These are phyloP conservation scores for Luzula sylvatica DNA, from an alignment of 176 grass and related monocot species.

Conservation along the genomic window DNA sequence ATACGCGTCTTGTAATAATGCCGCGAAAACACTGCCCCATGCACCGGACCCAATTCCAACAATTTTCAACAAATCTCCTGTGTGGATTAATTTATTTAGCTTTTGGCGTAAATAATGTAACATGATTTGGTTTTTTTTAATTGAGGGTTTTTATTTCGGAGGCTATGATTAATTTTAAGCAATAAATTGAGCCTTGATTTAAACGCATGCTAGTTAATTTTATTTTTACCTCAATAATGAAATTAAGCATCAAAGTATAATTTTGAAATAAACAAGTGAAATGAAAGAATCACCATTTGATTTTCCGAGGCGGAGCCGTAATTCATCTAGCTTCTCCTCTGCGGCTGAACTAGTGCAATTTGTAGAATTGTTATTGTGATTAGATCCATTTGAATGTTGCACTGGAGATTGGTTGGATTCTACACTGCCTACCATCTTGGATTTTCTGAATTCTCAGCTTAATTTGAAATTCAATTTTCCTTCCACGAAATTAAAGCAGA, in stretches of 20 bases:
- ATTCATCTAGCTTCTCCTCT: conserved; percentile 73
- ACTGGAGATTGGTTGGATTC: conserved; percentile 7
- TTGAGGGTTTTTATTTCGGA: neutral
- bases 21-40: conserved; percentile 92
- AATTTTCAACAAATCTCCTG: conserved; percentile 80
- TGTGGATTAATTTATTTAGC: neutral
- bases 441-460: neutral
- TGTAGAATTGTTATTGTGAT: conserved; percentile 13
- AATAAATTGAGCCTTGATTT: neutral
- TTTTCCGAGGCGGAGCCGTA: conserved; percentile 69
- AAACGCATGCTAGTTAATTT: neutral
- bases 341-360: conserved; percentile 14
- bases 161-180: neutral
- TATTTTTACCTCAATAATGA: neutral
- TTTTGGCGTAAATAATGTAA: no score
- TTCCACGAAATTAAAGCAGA: neutral
- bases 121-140: neutral
- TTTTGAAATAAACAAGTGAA: neutral
- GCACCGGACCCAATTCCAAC: conserved; percentile 86
- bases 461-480: neutral
- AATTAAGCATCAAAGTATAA: neutral
- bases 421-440: conserved; percentile 60
- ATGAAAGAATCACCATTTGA: conserved; percentile 32
- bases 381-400: conserved; percentile 39
- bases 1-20: conserved; percentile 84